Base-by-base conservation (phyloP, 345 rosid genomes). In the Euphorbia pulcherrima region DNA sequence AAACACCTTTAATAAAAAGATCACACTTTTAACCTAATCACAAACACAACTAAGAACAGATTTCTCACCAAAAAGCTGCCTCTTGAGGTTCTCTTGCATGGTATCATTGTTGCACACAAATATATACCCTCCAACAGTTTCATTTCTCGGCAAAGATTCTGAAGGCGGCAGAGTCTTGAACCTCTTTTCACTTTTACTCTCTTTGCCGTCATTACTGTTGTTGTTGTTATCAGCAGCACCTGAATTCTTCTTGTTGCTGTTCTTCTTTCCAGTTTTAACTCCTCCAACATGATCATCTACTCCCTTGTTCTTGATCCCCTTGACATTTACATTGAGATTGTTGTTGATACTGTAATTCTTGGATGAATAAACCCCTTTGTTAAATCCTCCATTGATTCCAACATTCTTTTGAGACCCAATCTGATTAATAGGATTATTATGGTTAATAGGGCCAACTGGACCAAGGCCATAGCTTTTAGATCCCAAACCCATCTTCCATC, bases 51-150 rank as follows among this genome's bases (percentile, higher is more conserved):
- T 61, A 17, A 11, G 16, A 3, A 6, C 12, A 66, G 1, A n/a
- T 6, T 37, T 47, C 81, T 37, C 84, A 90, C 96, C 99, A 61
- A 95, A 95, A 47, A 95, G 97, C 82, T 90, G 83, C 41, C 99
- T 81, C 75, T 76, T 85, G 70, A 95, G 90, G 71, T 95, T 88
- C 86, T 95, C 99, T 60, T 80, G 81, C 99, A 95, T 95, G 39
- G 99, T 95, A 66, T 95, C 99, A 63, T 95, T 95, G 86, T 95
- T 92, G 84, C 99, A 95, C n/a, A 95, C 99, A 60, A 95, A 92
- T 72, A 95, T 95, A 73, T 95, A 95, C 0, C 99, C 99, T 2
- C 99, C 99, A 14, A 95, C 79, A 24, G 93, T 86, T 79, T 95
- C 97, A 60, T 89, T 87, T 53, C 98, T 85, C 1, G 98, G 97